Conservation (phyloP, 441 rosid genomes). For the Francoa sonchifolia region DNA sequence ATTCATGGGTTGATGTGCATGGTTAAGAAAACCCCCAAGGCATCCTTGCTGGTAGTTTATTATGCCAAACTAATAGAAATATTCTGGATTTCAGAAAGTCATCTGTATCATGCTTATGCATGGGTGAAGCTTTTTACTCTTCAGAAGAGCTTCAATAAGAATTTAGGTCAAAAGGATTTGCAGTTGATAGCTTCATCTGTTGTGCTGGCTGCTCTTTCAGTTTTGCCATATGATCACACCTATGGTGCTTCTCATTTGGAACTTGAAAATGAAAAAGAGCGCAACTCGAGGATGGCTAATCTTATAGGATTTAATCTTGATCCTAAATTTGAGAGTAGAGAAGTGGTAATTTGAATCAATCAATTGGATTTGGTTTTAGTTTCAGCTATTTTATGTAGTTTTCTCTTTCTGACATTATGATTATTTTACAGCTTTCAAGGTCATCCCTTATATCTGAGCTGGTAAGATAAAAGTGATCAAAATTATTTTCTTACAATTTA, state of each 20-base stretch:
- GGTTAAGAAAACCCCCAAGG: conserved; percentile 91
- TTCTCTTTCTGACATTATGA: conserved; percentile 10
- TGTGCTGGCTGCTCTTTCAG: conserved; percentile 81
- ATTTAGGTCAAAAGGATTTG: conserved; percentile 86
- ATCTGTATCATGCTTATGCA: conserved; percentile 90
- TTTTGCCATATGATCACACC: conserved; percentile 54
- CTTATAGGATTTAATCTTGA: conserved; percentile 89
- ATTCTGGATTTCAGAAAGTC: conserved; percentile 85
- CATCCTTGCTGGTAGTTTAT: conserved; percentile 86
- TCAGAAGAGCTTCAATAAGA: conserved; percentile 92
- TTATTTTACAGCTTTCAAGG: conserved; percentile 67
- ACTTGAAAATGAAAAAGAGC: conserved; percentile 83
- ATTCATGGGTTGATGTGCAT: conserved; percentile 91
- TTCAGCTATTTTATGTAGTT: conserved; percentile 4
- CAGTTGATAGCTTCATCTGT: conserved; percentile 91
- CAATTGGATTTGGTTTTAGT: background rate
- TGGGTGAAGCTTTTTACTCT: conserved; percentile 92
- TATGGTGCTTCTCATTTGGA: conserved; percentile 69
- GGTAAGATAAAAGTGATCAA: conserved; percentile 38
- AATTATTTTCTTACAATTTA: too few relatives aligned
- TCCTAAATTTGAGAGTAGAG: conserved; percentile 75
- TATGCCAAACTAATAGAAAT: conserved; percentile 90
- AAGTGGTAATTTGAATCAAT: conserved; percentile 40
- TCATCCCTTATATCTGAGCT: conserved; percentile 78
- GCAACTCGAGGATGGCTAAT: conserved; percentile 85